phyloP scores from a whole-genome alignment of 257 asterid species.

The Salvia miltiorrhiza region DNA sequence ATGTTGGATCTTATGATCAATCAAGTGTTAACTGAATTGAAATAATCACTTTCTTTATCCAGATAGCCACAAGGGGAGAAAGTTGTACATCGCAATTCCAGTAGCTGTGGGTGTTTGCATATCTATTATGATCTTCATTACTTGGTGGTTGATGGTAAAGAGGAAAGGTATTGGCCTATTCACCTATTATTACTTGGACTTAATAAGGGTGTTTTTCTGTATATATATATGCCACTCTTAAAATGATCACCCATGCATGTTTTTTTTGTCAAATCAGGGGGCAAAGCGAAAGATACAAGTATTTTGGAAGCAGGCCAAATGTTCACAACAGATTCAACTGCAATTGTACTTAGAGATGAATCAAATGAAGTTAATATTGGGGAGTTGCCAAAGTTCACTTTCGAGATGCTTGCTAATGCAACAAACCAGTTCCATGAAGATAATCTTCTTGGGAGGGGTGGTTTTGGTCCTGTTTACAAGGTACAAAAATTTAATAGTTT shows the following conservation, averaged over 20 bases:
- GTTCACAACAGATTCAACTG: conserved; percentile 5
- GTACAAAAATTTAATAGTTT: not conserved
- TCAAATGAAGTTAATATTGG: conserved; percentile 16
- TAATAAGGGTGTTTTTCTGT: not conserved
- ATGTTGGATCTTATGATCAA: too few relatives aligned
- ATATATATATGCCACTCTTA: not conserved
- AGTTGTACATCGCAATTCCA: conserved; percentile 31
- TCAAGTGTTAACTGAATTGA: not conserved
- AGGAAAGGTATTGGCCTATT: conserved; percentile 29
- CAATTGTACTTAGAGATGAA: conserved; percentile 11
- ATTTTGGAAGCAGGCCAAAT: conserved; percentile 7
- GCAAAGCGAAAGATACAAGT: not conserved
- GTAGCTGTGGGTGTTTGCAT: conserved; percentile 23
- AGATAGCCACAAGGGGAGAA: conserved; percentile 32
- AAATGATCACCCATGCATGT: not conserved
- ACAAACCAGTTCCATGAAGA: conserved; percentile 19
- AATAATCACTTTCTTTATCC: not conserved
- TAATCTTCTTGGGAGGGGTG: conserved; percentile 38
- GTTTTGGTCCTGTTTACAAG: conserved; percentile 43
- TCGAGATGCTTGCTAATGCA: conserved; percentile 30
- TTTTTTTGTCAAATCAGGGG: not conserved
- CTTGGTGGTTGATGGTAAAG: conserved; percentile 31
- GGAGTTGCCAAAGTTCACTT: conserved; percentile 35
- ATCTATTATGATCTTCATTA: conserved; percentile 20
- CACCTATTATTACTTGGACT: not conserved